phyloP scores from a whole-genome alignment of 2,329 filamentous ascomycete genomes.

The Stagonosporopsis cucurbitacearum region DNA sequence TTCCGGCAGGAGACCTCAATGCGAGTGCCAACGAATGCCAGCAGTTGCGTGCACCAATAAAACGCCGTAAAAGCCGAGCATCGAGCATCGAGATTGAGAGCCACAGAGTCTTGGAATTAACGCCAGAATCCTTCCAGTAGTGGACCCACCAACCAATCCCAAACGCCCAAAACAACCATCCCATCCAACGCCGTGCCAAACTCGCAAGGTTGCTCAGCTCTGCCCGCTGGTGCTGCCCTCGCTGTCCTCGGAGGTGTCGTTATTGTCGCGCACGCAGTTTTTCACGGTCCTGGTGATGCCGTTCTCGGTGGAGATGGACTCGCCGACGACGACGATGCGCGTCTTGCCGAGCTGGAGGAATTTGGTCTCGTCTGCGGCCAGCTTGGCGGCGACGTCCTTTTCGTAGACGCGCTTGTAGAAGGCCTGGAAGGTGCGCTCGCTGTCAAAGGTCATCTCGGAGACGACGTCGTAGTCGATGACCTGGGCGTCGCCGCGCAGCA shows the following conservation, averaged over 20 bases:
- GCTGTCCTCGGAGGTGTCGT: slow-evolving; percentile 22
- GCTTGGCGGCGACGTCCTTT: slow-evolving; percentile 26
- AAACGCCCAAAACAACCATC: background rate
- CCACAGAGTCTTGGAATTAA: too few species aligned
- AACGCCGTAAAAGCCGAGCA: slow-evolving; percentile 1
- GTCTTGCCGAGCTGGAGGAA: slow-evolving; percentile 33
- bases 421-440: slow-evolving; percentile 30
- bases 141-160: background rate
- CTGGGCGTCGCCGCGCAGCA: slow-evolving; percentile 30
- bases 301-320: slow-evolving; percentile 28
- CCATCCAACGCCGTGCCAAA: background rate
- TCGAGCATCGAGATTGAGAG: background rate
- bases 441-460: slow-evolving; percentile 32
- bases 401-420: slow-evolving; percentile 38
- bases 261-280: slow-evolving; percentile 4
- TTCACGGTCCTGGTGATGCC: slow-evolving; percentile 18
- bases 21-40: background rate
- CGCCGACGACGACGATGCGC: slow-evolving; percentile 36
- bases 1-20: background rate
- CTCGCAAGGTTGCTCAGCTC: slow-evolving; percentile 12
- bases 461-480: slow-evolving; percentile 39
- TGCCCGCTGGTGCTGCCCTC: slow-evolving; percentile 21
- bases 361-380: slow-evolving; percentile 33
- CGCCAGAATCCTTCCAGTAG: slow-evolving; percentile 2
- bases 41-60: background rate